Evolutionary conservation across 441 rosid genomes (phyloP), one percentile per base, ranked within the genome.

Genomic region (Heliophila coronopifolia): DNA sequence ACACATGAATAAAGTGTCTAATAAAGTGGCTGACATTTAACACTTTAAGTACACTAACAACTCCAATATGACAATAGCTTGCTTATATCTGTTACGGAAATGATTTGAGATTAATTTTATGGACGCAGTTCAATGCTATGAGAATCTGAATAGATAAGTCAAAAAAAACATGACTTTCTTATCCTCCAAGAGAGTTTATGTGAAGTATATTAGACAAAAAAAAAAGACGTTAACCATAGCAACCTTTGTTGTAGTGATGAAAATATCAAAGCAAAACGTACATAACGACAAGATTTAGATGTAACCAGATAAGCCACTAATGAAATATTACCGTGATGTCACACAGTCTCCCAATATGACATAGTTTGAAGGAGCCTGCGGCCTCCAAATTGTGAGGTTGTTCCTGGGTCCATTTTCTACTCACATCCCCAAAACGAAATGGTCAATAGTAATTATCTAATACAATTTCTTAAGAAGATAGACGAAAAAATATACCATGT

Each of bases 261-360:
- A 50, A 26, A 25, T 6, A 18, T 16, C 26, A 31, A 44, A 30
- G 65, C 13, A 43, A 50, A 65, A 53, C 24, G 20, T 45, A 28
- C 43, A 46, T 37, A 37, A 24, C 13, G 30, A 39, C 28, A 42
- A 46, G 27, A 59, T 36, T 59, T 25, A 27, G 12, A 47, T 30
- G 48, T 12, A 33, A 35, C 38, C 41, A 53, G 27, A 53, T 22
- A 18, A 43, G 12, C 30, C 49, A 49, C 24, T 41, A 18, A 22
- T 40, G 30, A 43, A 32, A 60, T 4, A 59, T 74, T 73, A 90
- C 99, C 95, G 86, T 65, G 99, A 86, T 18, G 98, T 94, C 77
- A 90, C 92, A 70, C 98, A 94, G 59, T 94, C 99, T 67, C 99
- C 99, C 65, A 94, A 58, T 54, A 86, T 84, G 68, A 86, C 98